Evolutionary conservation across 2,329 filamentous ascomycete species (phyloP).

Genomic region (Fusarium denticulatum): DNA sequence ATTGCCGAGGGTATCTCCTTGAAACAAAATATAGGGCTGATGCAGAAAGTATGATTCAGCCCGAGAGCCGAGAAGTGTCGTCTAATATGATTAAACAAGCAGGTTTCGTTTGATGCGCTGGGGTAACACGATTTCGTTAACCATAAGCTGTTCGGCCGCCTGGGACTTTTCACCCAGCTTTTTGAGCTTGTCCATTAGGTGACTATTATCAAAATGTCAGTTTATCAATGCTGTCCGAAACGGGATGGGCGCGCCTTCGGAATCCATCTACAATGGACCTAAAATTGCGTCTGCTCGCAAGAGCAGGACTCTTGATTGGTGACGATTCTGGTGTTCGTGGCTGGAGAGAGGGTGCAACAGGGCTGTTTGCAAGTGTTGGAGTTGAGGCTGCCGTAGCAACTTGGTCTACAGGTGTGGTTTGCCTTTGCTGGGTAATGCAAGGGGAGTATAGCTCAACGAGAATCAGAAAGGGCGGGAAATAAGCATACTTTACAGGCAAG

Average conservation of each 20-base stretch:
- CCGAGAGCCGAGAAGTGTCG: background rate
- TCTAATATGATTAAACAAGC: conserved; percentile 19
- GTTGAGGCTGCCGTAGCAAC: background rate
- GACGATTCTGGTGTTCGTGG: conserved; percentile 8
- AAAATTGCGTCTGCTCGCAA: conserved; percentile 36
- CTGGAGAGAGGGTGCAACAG: background rate
- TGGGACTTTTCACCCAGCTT: conserved; percentile 54
- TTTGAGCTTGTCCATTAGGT: conserved; percentile 66
- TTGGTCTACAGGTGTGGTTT: background rate
- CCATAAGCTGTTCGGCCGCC: conserved; percentile 43
- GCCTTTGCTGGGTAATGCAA: background rate
- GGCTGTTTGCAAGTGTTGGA: conserved; percentile 2
- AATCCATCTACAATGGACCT: conserved; percentile 40
- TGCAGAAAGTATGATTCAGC: background rate
- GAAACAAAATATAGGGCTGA: conserved; percentile 1
- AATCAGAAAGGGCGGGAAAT: conserved; percentile 49
- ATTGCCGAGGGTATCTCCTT: conserved; percentile 32
- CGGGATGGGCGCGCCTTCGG: conserved; percentile 41
- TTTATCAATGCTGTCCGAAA: conserved; percentile 43
- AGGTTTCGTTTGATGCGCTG: conserved; percentile 58
- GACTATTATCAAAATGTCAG: conserved; percentile 53
- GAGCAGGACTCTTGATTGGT: conserved; percentile 11
- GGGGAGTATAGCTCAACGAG: conserved; percentile 40
- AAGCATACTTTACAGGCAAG: conserved; percentile 65
- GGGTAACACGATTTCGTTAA: conserved; percentile 50